A percentile compares a stretch with the other conserved stretches of the same genome.
These are phyloP conservation scores for Chalara sp. DNA, from an alignment of 2,329 filamentous ascomycete genomes.

Conservation along the genomic window DNA sequence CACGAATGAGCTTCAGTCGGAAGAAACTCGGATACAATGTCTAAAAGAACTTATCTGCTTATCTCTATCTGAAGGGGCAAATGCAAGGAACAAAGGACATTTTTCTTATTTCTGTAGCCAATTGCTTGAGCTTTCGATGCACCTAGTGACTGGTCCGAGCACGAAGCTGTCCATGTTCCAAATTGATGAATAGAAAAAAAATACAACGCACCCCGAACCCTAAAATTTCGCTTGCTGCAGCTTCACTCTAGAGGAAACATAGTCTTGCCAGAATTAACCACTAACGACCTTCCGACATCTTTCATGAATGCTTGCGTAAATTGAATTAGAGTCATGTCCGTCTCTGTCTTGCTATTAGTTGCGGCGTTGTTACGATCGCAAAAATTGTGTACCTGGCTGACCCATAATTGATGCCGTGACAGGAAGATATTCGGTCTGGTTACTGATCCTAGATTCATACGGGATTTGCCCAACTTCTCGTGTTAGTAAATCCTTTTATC, in stretches of 20 bases:
- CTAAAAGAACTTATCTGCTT: no score
- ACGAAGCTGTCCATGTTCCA: no score
- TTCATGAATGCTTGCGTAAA: neutral
- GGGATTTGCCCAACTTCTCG: neutral
- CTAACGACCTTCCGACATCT: neutral
- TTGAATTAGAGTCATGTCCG: neutral
- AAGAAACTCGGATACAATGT: no score
- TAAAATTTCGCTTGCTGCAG: neutral
- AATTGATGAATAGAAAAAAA: no score
- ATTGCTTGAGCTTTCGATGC: no score
- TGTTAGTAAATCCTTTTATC: neutral
- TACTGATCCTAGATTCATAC: slow-evolving; percentile 1
- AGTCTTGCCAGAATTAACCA: slow-evolving; percentile 1
- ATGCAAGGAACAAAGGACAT: no score
- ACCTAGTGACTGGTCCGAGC: no score
- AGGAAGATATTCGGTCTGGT: slow-evolving; percentile 1
- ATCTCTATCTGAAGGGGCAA: no score
- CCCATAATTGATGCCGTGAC: neutral
- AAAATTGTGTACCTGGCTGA: neutral
- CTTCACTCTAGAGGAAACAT: neutral
- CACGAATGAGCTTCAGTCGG: no score
- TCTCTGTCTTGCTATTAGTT: neutral
- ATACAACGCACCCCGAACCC: no score
- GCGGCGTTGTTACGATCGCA: neutral
- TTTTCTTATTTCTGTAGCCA: no score